These are phyloP conservation scores for Iris pallida DNA, from an alignment of 116 monocot species.

Conservation along the genomic window DNA sequence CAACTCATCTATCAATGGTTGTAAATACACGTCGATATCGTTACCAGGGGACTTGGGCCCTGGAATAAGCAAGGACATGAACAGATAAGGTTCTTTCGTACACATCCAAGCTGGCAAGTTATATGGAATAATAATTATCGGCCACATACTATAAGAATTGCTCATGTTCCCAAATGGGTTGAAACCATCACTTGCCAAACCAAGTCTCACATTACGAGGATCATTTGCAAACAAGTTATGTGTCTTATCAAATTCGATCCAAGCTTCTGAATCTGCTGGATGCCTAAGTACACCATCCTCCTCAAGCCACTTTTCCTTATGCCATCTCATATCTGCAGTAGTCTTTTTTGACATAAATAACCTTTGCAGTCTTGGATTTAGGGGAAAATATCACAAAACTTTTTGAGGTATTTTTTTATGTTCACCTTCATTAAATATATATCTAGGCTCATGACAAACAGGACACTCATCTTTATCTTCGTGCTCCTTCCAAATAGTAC, in stretches of 20 bases:
- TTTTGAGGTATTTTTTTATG: constrained; percentile 1
- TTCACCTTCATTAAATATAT: not conserved
- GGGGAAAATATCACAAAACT: constrained; percentile 11
- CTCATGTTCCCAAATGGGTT: constrained; percentile 11
- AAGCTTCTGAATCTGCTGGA: constrained; percentile 9
- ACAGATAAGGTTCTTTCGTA: constrained; percentile 5
- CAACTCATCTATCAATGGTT: constrained; percentile 8
- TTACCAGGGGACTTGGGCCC: not conserved
- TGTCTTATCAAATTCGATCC: not conserved
- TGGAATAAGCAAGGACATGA: constrained; percentile 16
- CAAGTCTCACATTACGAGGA: constrained; percentile 5
- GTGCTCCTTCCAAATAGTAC: not conserved
- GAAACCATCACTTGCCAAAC: constrained; percentile 23
- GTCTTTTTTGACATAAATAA: not conserved
- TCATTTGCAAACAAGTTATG: constrained; percentile 1
- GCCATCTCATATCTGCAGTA: constrained; percentile 9
- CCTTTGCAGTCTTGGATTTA: constrained; percentile 8
- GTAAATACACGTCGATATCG: constrained; percentile 12
- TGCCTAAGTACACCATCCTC: not conserved
- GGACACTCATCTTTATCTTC: not conserved
- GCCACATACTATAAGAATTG: constrained; percentile 6
- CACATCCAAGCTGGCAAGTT: constrained; percentile 11
- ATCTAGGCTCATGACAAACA: not conserved
- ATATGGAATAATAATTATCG: constrained; percentile 2
- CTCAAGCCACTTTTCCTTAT: not conserved